Evolutionary conservation across 805 yeast genomes (phyloP), one percentile per base, ranked within the genome.

Genomic region (Candida sonorensis): DNA sequence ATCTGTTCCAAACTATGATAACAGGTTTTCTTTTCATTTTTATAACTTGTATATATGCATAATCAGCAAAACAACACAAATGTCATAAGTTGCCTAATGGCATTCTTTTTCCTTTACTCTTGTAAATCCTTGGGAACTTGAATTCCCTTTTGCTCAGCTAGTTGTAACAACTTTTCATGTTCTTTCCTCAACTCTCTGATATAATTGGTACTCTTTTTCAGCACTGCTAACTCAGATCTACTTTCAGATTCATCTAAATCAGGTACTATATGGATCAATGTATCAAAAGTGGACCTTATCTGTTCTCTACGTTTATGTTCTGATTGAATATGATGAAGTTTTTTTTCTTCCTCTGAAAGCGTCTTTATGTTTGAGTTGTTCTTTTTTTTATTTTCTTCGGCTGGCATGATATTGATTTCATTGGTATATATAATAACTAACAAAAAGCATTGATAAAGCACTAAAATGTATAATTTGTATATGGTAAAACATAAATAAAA

Each of bases 281-380:
- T 71, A 46, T 83, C 94, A 49, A 85, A 88, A 8, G 86, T 88
- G 8, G 77, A 72, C 27, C 97, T 64, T 15, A 90, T 85, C 26
- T 88, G 85, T 42, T 79, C 85, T 40, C 97, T 66, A 46, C 97
- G 66, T 49, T 81, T 82, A 53, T 86, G 88, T 52, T 88, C 97
- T 0, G 76, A 78, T 46, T 46, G 41, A 12, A 57, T 56, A 32
- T 60, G 65, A 30, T 59, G 59, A 11, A 45, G 34, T 34, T 57
- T 59, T 40, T 52, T 56, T 41, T 58, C 58, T 26, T 55, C 61
- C 15, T 50, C 51, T 0, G 57, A 35, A 10, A 55, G 44, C 27
- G 48, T 45, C 22, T 35, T 42, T n/a, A 31, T 3, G 26, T 31
- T 34, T 8, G 23, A 17, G 14, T 17, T 11, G 18, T 16, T 23